A percentile compares a stretch with the other conserved stretches of the same genome.
Conservation (phyloP, 2,329 filamentous ascomycete genomes). For the Sphaceloma murrayae region DNA sequence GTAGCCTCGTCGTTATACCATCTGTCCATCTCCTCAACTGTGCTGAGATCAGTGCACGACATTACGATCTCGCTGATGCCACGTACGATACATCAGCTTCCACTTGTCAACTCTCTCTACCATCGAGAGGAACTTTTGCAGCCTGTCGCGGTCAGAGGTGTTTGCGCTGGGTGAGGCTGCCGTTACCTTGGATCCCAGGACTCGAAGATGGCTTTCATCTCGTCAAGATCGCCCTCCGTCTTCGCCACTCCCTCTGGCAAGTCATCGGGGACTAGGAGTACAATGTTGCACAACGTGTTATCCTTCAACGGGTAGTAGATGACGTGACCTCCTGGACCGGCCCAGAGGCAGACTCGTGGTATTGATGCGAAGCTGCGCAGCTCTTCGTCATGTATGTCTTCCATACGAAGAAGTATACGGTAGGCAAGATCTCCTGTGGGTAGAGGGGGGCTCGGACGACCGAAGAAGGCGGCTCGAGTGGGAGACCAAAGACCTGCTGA, state of each 20-base stretch:
- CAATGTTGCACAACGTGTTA: conserved; percentile 55
- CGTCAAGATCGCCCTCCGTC: conserved; percentile 45
- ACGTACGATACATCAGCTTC: conserved; percentile 50
- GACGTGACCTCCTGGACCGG: conserved; percentile 52
- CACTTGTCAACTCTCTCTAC: conserved; percentile 57
- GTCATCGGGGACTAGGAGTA: conserved; percentile 56
- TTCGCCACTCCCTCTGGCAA: conserved; percentile 46
- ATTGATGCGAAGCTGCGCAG: conserved; percentile 45
- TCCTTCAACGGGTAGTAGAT: conserved; percentile 53
- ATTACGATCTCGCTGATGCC: not conserved
- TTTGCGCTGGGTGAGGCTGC: not conserved
- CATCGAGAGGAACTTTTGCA: conserved; percentile 37
- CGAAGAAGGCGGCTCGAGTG: not conserved
- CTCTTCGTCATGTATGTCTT: conserved; percentile 43
- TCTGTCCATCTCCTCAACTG: conserved; percentile 14
- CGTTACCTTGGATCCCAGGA: conserved; percentile 49
- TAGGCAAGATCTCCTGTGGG: conserved; percentile 58
- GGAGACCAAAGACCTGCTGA: conserved; percentile 30
- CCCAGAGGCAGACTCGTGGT: conserved; percentile 51
- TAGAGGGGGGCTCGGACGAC: not conserved
- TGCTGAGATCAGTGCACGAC: not conserved
- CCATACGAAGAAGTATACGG: conserved; percentile 47
- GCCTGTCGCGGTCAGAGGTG: conserved; percentile 26
- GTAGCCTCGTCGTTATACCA: conserved; percentile 50
- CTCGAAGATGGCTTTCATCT: conserved; percentile 52